These are phyloP conservation scores for Globisporangium nodosum DNA, from an alignment of 352 stramenopile species.

Conservation along the genomic window DNA sequence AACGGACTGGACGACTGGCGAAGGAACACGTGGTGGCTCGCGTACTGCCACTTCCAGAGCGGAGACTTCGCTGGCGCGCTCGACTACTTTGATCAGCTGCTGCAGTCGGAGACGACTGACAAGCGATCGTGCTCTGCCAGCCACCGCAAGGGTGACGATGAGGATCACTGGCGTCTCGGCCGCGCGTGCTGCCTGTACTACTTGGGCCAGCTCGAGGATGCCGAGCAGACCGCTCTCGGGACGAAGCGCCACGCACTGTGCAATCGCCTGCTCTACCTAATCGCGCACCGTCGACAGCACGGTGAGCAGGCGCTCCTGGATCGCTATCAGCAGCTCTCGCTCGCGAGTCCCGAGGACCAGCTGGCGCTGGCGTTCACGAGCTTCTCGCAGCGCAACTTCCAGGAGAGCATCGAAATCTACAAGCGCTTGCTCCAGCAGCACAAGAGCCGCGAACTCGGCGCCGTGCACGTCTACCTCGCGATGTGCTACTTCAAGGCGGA, in stretches of 20 bases:
- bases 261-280: slow-evolving; percentile 49
- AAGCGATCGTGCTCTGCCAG: background rate
- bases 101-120: slow-evolving; percentile 15
- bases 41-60: slow-evolving; percentile 66
- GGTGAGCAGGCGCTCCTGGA: slow-evolving; percentile 83
- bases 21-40: slow-evolving; percentile 53
- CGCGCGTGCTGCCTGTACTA: slow-evolving; percentile 55
- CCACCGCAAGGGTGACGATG: slow-evolving; percentile 5
- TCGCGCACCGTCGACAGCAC: slow-evolving; percentile 36
- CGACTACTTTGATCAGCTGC: slow-evolving; percentile 43
- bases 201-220: slow-evolving; percentile 35
- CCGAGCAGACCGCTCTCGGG: slow-evolving; percentile 42
- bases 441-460: slow-evolving; percentile 21
- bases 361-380: slow-evolving; percentile 39
- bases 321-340: slow-evolving; percentile 45
- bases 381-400: slow-evolving; percentile 48
- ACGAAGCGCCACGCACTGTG: slow-evolving; percentile 36
- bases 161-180: slow-evolving; percentile 38
- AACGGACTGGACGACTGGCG: slow-evolving; percentile 9
- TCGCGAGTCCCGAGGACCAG: slow-evolving; percentile 25
- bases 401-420: slow-evolving; percentile 68
- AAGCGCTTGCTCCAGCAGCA: slow-evolving; percentile 37
- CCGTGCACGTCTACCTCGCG: slow-evolving; percentile 66
- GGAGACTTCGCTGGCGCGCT: slow-evolving; percentile 41
- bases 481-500: slow-evolving; percentile 72